Percentiles rank a stretch among this genome's conserved stretches.
These are phyloP conservation scores for Desmodesmus armatus DNA, from an alignment of 139 green algal genomes.

Conservation along the genomic window DNA sequence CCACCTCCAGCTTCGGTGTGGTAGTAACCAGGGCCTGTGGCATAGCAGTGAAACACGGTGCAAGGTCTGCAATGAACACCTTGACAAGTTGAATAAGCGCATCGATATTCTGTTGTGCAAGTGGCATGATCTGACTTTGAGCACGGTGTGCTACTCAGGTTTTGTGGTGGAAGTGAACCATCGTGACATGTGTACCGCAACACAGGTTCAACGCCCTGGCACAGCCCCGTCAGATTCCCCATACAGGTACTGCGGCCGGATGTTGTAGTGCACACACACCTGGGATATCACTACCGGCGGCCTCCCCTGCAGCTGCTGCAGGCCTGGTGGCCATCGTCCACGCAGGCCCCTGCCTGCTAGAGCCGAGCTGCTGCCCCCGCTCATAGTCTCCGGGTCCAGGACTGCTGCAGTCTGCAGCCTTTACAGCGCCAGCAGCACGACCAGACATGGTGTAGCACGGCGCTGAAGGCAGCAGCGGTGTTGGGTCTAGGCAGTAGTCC, in stretches of 20 bases:
- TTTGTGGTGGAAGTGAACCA: background rate
- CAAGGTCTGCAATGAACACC: background rate
- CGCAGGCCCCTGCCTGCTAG: slow-evolving; percentile 5
- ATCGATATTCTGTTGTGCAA: background rate
- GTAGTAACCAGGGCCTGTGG: slow-evolving; percentile 19
- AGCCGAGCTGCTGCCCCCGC: background rate
- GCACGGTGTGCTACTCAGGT: background rate
- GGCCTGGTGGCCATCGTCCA: background rate
- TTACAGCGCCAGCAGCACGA: background rate
- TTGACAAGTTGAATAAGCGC: background rate
- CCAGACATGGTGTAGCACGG: background rate
- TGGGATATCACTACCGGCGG: background rate
- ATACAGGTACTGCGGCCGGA: background rate
- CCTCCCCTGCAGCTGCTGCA: background rate
- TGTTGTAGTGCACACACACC: background rate
- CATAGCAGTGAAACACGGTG: background rate
- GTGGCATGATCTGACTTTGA: background rate
- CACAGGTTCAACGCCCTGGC: background rate
- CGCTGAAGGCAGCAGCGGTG: background rate
- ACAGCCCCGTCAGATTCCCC: too few relatives aligned
- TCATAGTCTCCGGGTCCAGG: background rate
- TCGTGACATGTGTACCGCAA: background rate
- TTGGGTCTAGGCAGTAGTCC: background rate
- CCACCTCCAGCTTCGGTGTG: background rate
- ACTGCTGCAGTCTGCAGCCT: background rate